Percentiles rank a stretch among this genome's conserved stretches.
Evolutionary conservation across 441 rosid genomes (phyloP).

Genomic region (Aleurites moluccanus): DNA sequence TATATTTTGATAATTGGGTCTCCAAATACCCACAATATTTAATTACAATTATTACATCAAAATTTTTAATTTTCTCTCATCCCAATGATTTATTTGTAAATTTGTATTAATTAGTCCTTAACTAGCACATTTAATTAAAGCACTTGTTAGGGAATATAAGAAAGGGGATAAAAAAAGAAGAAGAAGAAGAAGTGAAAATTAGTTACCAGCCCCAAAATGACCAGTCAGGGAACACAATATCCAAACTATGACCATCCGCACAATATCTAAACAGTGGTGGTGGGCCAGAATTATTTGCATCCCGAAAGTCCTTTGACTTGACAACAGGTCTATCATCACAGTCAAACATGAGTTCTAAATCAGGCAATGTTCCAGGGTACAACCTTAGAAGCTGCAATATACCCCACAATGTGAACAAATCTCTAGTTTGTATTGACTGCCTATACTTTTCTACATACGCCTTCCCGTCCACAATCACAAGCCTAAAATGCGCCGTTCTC

Average conservation of each 20-base stretch:
- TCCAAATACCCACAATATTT: no score
- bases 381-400: constrained; percentile 50
- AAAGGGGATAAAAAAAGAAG: not conserved
- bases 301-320: constrained; percentile 21
- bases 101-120: no score
- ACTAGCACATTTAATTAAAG: no score
- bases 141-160: no score
- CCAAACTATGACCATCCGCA: constrained; percentile 8
- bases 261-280: constrained; percentile 63
- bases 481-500: constrained; percentile 47
- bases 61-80: no score
- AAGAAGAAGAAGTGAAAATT: not conserved
- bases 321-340: constrained; percentile 48
- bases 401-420: constrained; percentile 60
- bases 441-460: constrained; percentile 44
- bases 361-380: constrained; percentile 60
- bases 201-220: constrained; percentile 71
- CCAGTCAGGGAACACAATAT: constrained; percentile 28
- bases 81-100: no score
- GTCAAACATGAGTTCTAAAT: constrained; percentile 61
- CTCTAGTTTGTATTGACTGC: constrained; percentile 48
- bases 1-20: no score
- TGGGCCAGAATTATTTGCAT: constrained; percentile 32
- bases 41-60: no score
- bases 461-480: constrained; percentile 46